Evolutionary conservation across 345 rosid genomes (phyloP), one percentile per base, ranked within the genome.

Genomic region (Corchorus olitorius): DNA sequence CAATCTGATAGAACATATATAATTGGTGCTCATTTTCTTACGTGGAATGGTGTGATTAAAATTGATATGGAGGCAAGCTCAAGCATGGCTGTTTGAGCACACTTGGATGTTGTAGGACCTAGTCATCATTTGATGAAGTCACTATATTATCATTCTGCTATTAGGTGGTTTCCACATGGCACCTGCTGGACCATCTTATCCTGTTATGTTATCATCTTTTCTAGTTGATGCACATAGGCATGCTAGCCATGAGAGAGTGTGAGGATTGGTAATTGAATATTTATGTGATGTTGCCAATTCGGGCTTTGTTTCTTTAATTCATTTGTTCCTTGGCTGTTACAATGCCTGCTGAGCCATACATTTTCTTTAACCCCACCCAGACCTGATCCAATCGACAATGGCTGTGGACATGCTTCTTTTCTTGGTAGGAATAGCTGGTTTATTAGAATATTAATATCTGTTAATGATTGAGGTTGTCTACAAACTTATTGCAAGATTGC

Each of bases 201-300:
- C 41, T 60, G 41, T 19, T 27, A 41, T n/a, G 22, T 11, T 43
- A 22, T 73, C 22, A 41, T 43, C 12, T 10, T 65, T 64, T 65
- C 2, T 63, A 50, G 27, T 62, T 65, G 41, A 50, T n/a, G 63
- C n/a, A 43, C 53, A 45, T 5, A 48, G 20, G n/a, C 27, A 55
- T 76, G 49, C 19, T 65, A 13, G 73, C 52, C n/a, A 59, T 56
- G 35, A 14, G 74, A n/a, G 52, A 49, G 43, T 49, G 65, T 50
- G 61, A 22, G 35, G 15, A 58, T 73, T 73, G 58, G 15, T 17
- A 59, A 69, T 69, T 53, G 55, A 69, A 49, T 69, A 69, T 50
- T 15, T 33, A 4, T 69, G 2, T 50, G 59, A 4, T 69, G 33
- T 33, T 50, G 22, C 39, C 45, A 22, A 49, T 27, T 73, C 22